phyloP scores from a whole-genome alignment of 371 early-diverging fungal genomes.

The Syncephalis plumigaleata region DNA sequence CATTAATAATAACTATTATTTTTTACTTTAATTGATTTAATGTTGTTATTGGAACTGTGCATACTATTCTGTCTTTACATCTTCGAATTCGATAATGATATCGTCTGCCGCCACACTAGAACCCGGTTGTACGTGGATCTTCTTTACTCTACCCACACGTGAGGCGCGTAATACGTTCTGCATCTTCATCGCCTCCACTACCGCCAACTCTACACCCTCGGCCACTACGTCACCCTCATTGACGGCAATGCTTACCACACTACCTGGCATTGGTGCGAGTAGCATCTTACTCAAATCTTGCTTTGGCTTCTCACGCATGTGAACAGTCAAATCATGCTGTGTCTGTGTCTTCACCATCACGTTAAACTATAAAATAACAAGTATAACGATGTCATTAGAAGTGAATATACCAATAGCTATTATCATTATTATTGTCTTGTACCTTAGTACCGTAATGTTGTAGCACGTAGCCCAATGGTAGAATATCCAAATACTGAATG shows the following conservation, averaged over 20 bases:
- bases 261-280: constrained; percentile 87
- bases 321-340: constrained; percentile 41
- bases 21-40: too few species aligned
- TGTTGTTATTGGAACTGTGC: too few species aligned
- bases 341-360: constrained; percentile 34
- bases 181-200: constrained; percentile 98
- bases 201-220: constrained; percentile 72
- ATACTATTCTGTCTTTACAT: constrained; percentile 8
- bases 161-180: constrained; percentile 81
- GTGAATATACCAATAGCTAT: not conserved
- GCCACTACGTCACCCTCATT: constrained; percentile 65
- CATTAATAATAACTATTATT: too few species aligned
- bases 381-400: not conserved
- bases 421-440: too few species aligned
- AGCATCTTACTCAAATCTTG: constrained; percentile 52
- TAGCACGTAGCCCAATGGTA: constrained; percentile 58
- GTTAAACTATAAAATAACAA: constrained; percentile 27
- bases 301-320: constrained; percentile 62
- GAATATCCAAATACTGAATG: constrained; percentile 61
- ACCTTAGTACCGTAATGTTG: constrained; percentile 67
- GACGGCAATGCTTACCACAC: constrained; percentile 68
- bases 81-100: constrained; percentile 63
- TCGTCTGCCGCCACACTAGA: constrained; percentile 73
- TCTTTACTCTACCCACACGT: constrained; percentile 60
- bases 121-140: constrained; percentile 53